A percentile compares a stretch with the other conserved stretches of the same genome.
phyloP scores from a whole-genome alignment of 768 basidiomycete genomes.

The Heimioporus sp. region DNA sequence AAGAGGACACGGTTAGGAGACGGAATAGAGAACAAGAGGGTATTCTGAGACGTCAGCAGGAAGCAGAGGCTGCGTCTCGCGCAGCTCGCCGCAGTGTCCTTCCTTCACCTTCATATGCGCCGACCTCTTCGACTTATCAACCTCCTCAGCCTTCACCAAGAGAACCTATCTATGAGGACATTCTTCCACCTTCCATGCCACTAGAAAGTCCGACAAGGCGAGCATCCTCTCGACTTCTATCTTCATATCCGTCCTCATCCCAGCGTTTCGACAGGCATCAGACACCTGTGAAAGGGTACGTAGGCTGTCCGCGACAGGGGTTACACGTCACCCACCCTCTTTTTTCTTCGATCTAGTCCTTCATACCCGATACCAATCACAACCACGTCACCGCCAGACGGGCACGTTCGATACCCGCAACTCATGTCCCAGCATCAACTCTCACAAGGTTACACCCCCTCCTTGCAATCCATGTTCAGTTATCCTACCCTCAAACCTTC shows the following conservation, averaged over 20 bases:
- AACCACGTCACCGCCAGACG: conserved; percentile 57
- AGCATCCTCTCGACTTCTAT: conserved; percentile 40
- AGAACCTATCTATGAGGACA: conserved; percentile 30
- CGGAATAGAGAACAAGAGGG: conserved; percentile 55
- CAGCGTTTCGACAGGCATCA: conserved; percentile 25
- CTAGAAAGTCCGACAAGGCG: conserved; percentile 60
- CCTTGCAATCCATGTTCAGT: conserved; percentile 72
- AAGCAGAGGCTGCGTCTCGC: conserved; percentile 52
- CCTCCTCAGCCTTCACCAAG: conserved; percentile 30
- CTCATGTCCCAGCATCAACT: conserved; percentile 82
- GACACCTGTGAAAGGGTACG: conserved; percentile 35
- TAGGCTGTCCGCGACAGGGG: conserved; percentile 7
- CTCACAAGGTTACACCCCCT: conserved; percentile 75
- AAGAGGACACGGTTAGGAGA: conserved; percentile 44
- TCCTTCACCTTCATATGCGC: conserved; percentile 25
- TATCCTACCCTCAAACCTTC: conserved; percentile 32
- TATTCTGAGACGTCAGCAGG: conserved; percentile 56
- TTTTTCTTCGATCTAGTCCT: conserved; percentile 24
- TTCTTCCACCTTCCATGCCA: conserved; percentile 47
- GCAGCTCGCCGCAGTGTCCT: conserved; percentile 38
- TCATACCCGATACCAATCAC: conserved; percentile 59
- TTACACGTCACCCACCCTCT: conserved; percentile 8
- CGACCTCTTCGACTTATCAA: conserved; percentile 35
- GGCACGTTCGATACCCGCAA: conserved; percentile 56
- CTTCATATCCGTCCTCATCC: conserved; percentile 34